Percentiles rank a stretch among this genome's conserved stretches.
phyloP scores from a whole-genome alignment of 1,284 basidiomycete genomes.

The Neotropicomus parvogracilis region DNA sequence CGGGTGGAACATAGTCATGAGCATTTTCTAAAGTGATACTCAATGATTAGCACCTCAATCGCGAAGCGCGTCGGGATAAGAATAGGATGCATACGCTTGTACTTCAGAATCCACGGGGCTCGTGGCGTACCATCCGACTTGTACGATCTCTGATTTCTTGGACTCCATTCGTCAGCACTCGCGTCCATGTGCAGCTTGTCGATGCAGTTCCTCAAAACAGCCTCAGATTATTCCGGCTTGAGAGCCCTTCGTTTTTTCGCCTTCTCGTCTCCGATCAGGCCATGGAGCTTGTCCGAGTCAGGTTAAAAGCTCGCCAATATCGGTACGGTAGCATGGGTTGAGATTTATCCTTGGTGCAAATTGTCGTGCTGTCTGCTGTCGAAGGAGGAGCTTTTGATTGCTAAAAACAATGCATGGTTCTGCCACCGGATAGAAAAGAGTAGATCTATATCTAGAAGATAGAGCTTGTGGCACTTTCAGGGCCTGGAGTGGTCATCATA shows the following conservation, averaged over 20 bases:
- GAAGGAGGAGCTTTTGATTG: background rate
- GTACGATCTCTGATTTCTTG: no score
- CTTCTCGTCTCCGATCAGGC: background rate
- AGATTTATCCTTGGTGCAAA: background rate
- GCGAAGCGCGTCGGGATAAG: background rate
- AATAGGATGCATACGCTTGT: background rate
- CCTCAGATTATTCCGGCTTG: background rate
- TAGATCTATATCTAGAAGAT: constrained; percentile 4
- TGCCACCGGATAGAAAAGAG: background rate
- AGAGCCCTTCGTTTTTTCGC: constrained; percentile 3
- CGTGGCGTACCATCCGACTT: constrained; percentile 3
- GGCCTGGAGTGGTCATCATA: background rate
- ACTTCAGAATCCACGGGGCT: background rate
- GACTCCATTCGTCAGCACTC: no score
- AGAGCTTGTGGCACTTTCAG: background rate
- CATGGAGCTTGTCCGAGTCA: constrained; percentile 1
- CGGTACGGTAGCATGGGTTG: background rate
- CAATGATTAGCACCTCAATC: background rate
- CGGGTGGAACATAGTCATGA: background rate
- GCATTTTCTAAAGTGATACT: no score
- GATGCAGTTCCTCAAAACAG: background rate
- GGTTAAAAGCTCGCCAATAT: constrained; percentile 1
- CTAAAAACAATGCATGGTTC: background rate
- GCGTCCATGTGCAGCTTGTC: background rate
- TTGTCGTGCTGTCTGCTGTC: background rate